Base-by-base conservation (phyloP, 2,329 filamentous ascomycete species). In the Claviceps sp. region DNA sequence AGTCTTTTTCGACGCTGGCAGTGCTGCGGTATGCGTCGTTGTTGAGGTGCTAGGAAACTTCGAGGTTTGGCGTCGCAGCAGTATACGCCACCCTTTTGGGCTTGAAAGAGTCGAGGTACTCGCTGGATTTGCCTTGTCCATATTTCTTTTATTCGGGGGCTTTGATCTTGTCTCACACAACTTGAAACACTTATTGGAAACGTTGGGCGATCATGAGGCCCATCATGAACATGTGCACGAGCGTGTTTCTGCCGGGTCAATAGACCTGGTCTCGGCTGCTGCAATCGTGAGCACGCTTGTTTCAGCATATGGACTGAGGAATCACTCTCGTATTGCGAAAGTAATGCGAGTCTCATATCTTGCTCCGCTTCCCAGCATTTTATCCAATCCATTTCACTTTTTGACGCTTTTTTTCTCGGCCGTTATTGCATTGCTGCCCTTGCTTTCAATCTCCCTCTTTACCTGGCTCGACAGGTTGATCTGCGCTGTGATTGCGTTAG, bases 1-100 rank as follows among this genome's bases (percentile, higher is more conserved):
- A 47, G 85, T 97, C 54, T 87, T 97, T 67, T 98, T 96, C 66
- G 93, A 98, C 65, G 91, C 93, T 8, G 81, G 95, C 1, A 93
- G 89, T 38, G 93, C 93, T 4, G 83, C 90, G 47, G 80, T 97
- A 5, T 97, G 91, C 65, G 89, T 95, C 3, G 83, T 81, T 13
- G 91, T 97, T 47, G 93, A 98, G 63, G 87, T 97, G 1, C 80
- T 96, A 47, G 84, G 87, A 50, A 98, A 98, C 66, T 98, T 98
- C 61, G 93, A 98, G 65, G 90, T 97, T 42, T 98, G 93, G 93
- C 88, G 89, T 57, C 81, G 91, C 47, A 91, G 87, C 59, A 94
- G 85, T 58, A 86, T 98, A 60, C 84, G 90, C 24, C 89, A 98
- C 68, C 93, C 93, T 0, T 98, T 98, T 64, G 90, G 85, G 3